Conservation (phyloP, 768 basidiomycete species). For the Boletus rubescentipes region DNA sequence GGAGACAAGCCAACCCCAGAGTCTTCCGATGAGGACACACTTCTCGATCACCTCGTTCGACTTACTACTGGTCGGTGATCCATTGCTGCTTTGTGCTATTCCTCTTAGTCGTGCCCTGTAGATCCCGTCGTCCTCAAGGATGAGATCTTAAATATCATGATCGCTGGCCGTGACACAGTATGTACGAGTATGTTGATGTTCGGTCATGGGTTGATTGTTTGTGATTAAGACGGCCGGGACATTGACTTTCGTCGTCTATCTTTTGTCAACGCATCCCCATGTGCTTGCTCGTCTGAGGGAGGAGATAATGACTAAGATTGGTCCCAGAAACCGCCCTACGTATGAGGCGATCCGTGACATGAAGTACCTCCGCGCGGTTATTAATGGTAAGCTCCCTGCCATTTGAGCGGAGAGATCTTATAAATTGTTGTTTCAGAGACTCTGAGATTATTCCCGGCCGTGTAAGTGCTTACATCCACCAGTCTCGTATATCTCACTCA, state of each 20-base stretch:
- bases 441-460: constrained; percentile 53
- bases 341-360: constrained; percentile 58
- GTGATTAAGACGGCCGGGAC: constrained; percentile 41
- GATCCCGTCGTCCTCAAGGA: constrained; percentile 31
- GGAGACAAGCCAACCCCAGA: constrained; percentile 30
- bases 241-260: constrained; percentile 39
- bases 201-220: not conserved
- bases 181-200: not conserved
- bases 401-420: not conserved
- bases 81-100: constrained; percentile 22
- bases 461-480: constrained; percentile 23
- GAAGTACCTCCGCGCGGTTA: constrained; percentile 63
- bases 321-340: constrained; percentile 46
- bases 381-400: constrained; percentile 46
- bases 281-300: constrained; percentile 48
- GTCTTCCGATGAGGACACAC: constrained; percentile 43
- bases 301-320: constrained; percentile 55
- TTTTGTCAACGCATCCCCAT: constrained; percentile 50
- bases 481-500: not conserved
- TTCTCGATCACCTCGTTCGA: constrained; percentile 57
- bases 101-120: constrained; percentile 2
- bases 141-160: constrained; percentile 35
- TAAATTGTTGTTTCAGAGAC: constrained; percentile 39
- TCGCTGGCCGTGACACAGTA: constrained; percentile 34
- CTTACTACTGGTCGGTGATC: constrained; percentile 40